A percentile compares a stretch with the other conserved stretches of the same genome.
phyloP scores from a whole-genome alignment of 345 rosid species.

The Acer saccharum region DNA sequence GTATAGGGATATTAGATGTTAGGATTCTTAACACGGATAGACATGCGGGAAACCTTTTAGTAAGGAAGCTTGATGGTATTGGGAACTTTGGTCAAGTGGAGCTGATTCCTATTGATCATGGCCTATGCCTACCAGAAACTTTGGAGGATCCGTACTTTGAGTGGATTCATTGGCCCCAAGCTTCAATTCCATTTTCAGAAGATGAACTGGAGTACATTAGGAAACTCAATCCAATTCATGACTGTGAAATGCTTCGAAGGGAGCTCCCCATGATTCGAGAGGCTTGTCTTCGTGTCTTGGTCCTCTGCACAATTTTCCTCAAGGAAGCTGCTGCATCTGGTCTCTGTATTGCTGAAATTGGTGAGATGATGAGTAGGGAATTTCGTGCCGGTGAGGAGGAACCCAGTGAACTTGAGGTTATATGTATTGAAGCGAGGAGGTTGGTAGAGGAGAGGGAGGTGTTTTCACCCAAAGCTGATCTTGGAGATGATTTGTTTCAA shows the following conservation, averaged over 20 bases:
- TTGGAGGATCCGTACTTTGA: slow-evolving; percentile 99
- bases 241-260: slow-evolving; percentile 74
- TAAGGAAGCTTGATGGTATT: slow-evolving; percentile 69
- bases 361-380: slow-evolving; percentile 99
- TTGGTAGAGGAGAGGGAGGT: slow-evolving; percentile 60
- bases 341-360: slow-evolving; percentile 91
- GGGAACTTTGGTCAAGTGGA: slow-evolving; percentile 85
- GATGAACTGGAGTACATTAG: slow-evolving; percentile 87
- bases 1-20: slow-evolving; percentile 86
- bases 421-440: slow-evolving; percentile 88
- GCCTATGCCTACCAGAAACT: slow-evolving; percentile 94
- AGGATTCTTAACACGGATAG: slow-evolving; percentile 95
- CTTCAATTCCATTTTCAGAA: slow-evolving; percentile 96
- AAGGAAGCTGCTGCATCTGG: slow-evolving; percentile 85
- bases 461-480: slow-evolving; percentile 55
- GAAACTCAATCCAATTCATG: slow-evolving; percentile 61
- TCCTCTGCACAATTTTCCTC: slow-evolving; percentile 83
- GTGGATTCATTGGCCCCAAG: slow-evolving; percentile 99
- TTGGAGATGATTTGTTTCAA: slow-evolving; percentile 67
- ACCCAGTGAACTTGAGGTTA: slow-evolving; percentile 94
- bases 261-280: slow-evolving; percentile 97
- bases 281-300: slow-evolving; percentile 80
- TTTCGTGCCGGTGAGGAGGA: slow-evolving; percentile 85
- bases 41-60: slow-evolving; percentile 95
- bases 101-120: slow-evolving; percentile 95